Base-by-base conservation (phyloP, 371 early-diverging fungal species). In the Circinella minor region DNA sequence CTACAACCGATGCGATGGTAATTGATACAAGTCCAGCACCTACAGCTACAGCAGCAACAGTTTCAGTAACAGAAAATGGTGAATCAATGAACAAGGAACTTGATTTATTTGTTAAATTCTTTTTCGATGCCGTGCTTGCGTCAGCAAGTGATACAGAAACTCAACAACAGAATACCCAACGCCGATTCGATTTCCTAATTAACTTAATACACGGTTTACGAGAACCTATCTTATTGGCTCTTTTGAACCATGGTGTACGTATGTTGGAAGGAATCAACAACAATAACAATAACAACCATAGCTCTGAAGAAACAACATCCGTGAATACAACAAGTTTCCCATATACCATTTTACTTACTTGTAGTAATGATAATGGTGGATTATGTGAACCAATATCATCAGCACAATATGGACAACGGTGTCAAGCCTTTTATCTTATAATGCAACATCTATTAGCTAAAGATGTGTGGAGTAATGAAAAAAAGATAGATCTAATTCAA, bases 361-460 rank as follows among this genome's bases (percentile, higher is more conserved):
- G 76, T 54, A 11, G 62, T 11, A 27, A 46, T 27, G 47, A 47
- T 20, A 9, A 46, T 18, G 36, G 39, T 37, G 38, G 13, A 10
- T 6, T 57, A 34, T 57, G 57, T 76, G 73, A 65, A 71, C 71
- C 54, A 70, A 77, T 18, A 9, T 57, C 57, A 7, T 57, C 57
- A 10, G 64, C 66, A 39, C 74, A 72, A 51, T 81, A 79, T 65
- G 68, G 81, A 15, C 79, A 80, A 51, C 79, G 84, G 38, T 83
- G 80, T 27, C 79, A 82, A 46, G 81, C 86, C 1, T 89, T 87
- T 66, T 76, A 83, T 36, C 79, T 81, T 59, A 80, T 89, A 20
- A 86, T 85, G 77, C 87, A 86, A 49, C 80, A 83, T 34, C 71
- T 89, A 61, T 66, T 86, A 66, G 81, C 81, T n/a, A 86, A 87